Percentiles rank a stretch among this genome's conserved stretches.
phyloP scores from a whole-genome alignment of 1,284 basidiomycete species.

The Cryptococcus sp. region DNA sequence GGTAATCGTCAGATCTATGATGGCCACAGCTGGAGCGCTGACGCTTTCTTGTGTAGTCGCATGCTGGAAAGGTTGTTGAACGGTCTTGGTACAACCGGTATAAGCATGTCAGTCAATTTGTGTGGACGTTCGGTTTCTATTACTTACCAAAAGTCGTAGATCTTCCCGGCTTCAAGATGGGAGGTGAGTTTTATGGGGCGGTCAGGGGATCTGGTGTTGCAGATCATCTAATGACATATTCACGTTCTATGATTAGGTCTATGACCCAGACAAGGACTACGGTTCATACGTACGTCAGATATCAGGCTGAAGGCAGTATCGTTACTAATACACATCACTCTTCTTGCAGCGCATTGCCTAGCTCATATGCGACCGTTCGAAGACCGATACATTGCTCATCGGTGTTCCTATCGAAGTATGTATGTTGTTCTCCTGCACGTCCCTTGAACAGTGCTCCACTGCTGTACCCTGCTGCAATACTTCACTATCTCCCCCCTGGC shows the following conservation, averaged over 20 bases:
- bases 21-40: not conserved
- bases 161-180: conserved; percentile 93
- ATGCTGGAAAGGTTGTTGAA: conserved; percentile 98
- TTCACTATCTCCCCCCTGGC: too few species aligned
- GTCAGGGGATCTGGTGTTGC: not conserved
- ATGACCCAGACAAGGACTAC: conserved; percentile 86
- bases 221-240: not conserved
- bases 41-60: conserved; percentile 55
- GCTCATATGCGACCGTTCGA: too few species aligned
- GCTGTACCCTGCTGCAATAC: too few species aligned
- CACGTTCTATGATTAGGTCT: conserved; percentile 57
- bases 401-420: not conserved
- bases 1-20: conserved; percentile 24
- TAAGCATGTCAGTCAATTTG: conserved; percentile 58
- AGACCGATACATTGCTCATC: too few species aligned
- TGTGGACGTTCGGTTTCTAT: not conserved
- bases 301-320: not conserved
- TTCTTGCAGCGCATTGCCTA: conserved; percentile 1
- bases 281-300: conserved; percentile 61
- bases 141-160: conserved; percentile 52
- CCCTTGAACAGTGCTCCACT: too few species aligned
- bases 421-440: not conserved
- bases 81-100: conserved; percentile 92
- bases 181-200: conserved; percentile 59
- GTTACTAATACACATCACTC: not conserved